Percentiles rank a stretch among this genome's conserved stretches.
phyloP scores from a whole-genome alignment of 805 yeast species.

The Starmerella apicola region DNA sequence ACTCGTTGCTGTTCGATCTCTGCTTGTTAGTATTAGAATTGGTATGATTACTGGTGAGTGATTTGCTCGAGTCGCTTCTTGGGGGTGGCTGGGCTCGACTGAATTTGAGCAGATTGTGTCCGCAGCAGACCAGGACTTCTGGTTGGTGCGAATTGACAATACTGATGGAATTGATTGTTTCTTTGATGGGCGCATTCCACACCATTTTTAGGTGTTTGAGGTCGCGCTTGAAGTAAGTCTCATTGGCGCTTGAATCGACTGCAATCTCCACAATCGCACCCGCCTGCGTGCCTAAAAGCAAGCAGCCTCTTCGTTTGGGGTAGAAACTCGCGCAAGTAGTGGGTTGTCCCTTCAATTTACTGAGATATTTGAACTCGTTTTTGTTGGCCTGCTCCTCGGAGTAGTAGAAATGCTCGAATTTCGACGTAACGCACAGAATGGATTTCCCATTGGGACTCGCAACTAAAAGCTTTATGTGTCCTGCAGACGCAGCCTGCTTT shows the following conservation, averaged over 20 bases:
- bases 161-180: constrained; percentile 22
- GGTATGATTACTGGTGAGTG: too few species aligned
- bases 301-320: constrained; percentile 35
- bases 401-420: constrained; percentile 36
- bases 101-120: constrained; percentile 16
- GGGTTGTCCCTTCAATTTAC: constrained; percentile 36
- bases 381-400: constrained; percentile 30
- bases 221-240: constrained; percentile 34
- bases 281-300: constrained; percentile 38
- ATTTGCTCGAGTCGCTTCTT: too few species aligned
- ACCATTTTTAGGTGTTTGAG: constrained; percentile 32
- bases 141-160: constrained; percentile 25
- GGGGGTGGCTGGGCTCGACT: too few species aligned
- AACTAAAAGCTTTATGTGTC: constrained; percentile 30
- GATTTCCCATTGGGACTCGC: constrained; percentile 43
- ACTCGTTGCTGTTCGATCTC: too few species aligned
- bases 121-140: constrained; percentile 25
- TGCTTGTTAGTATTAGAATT: too few species aligned
- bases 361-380: constrained; percentile 32
- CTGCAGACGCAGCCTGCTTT: constrained; percentile 22
- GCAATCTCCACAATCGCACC: constrained; percentile 39
- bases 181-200: constrained; percentile 28
- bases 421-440: constrained; percentile 37
- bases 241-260: constrained; percentile 31
- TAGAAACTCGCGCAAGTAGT: constrained; percentile 35